phyloP scores from a whole-genome alignment of 2,329 filamentous ascomycete genomes.

The Fusarium virguliforme region DNA sequence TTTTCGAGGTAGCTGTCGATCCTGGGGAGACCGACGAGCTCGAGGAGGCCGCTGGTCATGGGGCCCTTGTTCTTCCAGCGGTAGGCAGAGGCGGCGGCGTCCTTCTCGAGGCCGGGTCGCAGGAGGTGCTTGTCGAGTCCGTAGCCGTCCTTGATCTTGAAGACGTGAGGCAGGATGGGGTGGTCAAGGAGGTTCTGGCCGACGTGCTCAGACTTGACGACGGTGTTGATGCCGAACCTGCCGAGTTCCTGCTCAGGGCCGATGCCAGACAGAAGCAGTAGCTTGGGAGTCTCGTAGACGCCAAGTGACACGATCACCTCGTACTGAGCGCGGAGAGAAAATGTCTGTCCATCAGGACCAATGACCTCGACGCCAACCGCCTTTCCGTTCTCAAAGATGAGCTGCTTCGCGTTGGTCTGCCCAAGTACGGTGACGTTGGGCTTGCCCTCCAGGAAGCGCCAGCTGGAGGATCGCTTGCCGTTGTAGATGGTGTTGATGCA shows the following conservation, averaged over 20 bases:
- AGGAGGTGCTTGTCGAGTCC: conserved; percentile 58
- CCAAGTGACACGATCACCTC: conserved; percentile 68
- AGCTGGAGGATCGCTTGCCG: conserved; percentile 69
- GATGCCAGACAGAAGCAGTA: conserved; percentile 77
- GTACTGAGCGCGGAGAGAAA: conserved; percentile 64
- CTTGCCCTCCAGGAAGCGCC: conserved; percentile 67
- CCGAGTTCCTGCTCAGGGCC: conserved; percentile 69
- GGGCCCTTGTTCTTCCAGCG: conserved; percentile 58
- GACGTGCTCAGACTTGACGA: conserved; percentile 73
- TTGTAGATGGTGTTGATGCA: conserved; percentile 72
- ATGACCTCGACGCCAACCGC: conserved; percentile 66
- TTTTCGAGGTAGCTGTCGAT: conserved; percentile 69
- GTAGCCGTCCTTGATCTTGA: conserved; percentile 47
- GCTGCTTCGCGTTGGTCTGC: conserved; percentile 65
- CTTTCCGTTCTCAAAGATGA: conserved; percentile 66
- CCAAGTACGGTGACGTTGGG: conserved; percentile 69
- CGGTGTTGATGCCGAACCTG: conserved; percentile 67
- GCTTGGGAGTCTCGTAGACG: conserved; percentile 75
- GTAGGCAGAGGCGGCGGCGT: conserved; percentile 52
- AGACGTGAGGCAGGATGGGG: conserved; percentile 67
- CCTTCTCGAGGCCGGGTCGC: conserved; percentile 41
- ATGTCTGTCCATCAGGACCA: conserved; percentile 55
- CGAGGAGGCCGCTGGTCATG: conserved; percentile 60
- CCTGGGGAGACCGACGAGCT: conserved; percentile 70
- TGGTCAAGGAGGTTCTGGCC: conserved; percentile 77